Conservation (phyloP, 345 rosid genomes). For the Adansonia digitata region DNA sequence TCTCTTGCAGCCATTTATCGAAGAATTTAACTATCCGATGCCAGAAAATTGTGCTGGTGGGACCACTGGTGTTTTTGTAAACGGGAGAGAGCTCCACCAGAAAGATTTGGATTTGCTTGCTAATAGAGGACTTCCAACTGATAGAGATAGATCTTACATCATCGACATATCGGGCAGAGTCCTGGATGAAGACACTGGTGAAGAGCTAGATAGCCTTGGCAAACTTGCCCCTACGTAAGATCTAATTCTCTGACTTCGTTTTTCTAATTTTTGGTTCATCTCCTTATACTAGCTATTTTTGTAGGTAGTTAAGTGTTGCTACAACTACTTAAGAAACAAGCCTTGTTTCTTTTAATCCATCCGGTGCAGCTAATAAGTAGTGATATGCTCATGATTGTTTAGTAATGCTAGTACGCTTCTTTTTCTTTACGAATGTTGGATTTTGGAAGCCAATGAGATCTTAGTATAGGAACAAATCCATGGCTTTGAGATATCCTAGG, state of each 20-base stretch:
- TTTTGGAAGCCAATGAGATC: not conserved
- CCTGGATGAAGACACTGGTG: constrained; percentile 77
- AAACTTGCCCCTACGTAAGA: constrained; percentile 98
- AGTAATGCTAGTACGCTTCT: not conserved
- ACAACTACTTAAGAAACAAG: not conserved
- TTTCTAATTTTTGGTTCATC: not conserved
- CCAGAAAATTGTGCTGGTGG: constrained; percentile 83
- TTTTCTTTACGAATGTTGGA: not conserved
- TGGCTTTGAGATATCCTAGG: not conserved
- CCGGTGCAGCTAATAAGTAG: not conserved
- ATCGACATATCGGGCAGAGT: constrained; percentile 79
- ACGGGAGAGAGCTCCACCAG: constrained; percentile 84
- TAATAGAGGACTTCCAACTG: constrained; percentile 69
- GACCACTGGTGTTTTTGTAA: constrained; percentile 62
- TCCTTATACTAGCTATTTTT: too few relatives aligned
- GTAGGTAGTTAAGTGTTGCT: not conserved
- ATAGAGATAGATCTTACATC: constrained; percentile 59
- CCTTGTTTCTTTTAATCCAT: not conserved
- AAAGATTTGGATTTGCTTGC: constrained; percentile 72
- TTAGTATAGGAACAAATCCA: not conserved
- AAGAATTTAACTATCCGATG: constrained; percentile 79
- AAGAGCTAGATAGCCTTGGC: constrained; percentile 81
- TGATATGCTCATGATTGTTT: not conserved
- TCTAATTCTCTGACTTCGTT: not conserved
- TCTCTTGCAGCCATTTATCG: constrained; percentile 65